Evolutionary conservation across 2,329 filamentous ascomycete species (phyloP).

Genomic region (Nothopassalora personata): DNA sequence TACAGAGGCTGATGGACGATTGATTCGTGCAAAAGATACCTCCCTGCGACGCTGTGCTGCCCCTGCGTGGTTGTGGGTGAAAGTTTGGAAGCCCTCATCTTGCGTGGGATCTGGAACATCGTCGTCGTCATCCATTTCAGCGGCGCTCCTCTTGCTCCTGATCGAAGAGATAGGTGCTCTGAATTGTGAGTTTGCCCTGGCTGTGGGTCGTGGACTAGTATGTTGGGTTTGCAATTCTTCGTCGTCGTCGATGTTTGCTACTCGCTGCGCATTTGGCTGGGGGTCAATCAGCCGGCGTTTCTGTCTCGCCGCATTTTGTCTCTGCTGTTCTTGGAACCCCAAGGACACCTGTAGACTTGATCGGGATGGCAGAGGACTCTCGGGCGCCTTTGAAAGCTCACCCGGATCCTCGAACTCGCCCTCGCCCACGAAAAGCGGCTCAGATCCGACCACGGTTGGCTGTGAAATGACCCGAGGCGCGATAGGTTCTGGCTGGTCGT

Average conservation of each 20-base stretch:
- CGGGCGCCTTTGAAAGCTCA: background rate
- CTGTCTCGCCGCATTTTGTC: background rate
- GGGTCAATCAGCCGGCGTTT: slow-evolving; percentile 24
- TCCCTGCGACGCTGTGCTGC: slow-evolving; percentile 35
- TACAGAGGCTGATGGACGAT: slow-evolving; percentile 2
- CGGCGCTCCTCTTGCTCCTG: slow-evolving; percentile 23
- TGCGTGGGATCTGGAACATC: slow-evolving; percentile 26
- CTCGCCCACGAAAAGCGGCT: background rate
- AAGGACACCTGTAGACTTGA: background rate
- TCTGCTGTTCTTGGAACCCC: background rate
- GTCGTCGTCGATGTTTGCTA: slow-evolving; percentile 9
- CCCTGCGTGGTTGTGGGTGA: slow-evolving; percentile 29
- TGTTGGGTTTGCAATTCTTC: slow-evolving; percentile 2
- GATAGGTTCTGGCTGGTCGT: background rate
- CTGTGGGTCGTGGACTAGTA: slow-evolving; percentile 7
- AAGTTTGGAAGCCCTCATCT: slow-evolving; percentile 43
- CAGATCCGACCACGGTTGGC: background rate
- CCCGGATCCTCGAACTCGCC: background rate
- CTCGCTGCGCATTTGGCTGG: slow-evolving; percentile 16
- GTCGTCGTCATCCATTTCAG: slow-evolving; percentile 29
- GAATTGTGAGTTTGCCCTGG: slow-evolving; percentile 10
- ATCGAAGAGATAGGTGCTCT: background rate
- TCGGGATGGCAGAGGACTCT: background rate
- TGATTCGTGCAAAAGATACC: slow-evolving; percentile 22
- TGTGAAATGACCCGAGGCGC: background rate